These are phyloP conservation scores for Tricharina praecox DNA, from an alignment of 495 filamentous ascomycete genomes.

Conservation along the genomic window DNA sequence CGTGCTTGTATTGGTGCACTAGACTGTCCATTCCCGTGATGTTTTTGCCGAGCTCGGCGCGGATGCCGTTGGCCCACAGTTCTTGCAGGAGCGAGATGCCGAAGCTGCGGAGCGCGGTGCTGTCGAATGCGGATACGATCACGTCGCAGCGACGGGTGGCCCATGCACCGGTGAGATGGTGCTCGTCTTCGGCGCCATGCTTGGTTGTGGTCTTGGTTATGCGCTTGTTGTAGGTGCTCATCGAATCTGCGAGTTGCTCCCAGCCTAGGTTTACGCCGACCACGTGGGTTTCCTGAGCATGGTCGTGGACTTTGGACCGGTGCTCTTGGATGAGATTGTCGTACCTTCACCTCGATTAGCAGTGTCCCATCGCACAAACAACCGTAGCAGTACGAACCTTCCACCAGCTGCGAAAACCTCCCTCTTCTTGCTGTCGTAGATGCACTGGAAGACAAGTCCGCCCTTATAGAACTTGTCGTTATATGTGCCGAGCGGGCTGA, in stretches of 20 bases:
- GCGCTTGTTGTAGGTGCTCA: conserved; percentile 35
- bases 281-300: conserved; percentile 43
- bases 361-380: no score
- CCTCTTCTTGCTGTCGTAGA: conserved; percentile 68
- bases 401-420: conserved; percentile 90
- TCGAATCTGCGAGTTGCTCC: conserved; percentile 53
- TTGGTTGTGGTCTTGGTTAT: conserved; percentile 4
- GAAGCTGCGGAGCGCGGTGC: conserved; percentile 52
- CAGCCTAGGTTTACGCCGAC: conserved; percentile 88
- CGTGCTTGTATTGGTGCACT: conserved; percentile 48
- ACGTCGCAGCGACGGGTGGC: conserved; percentile 54
- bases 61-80: conserved; percentile 70
- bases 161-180: conserved; percentile 24
- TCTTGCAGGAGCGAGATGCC: conserved; percentile 59
- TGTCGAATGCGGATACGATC: conserved; percentile 71
- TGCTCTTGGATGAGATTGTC: conserved; percentile 66
- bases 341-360: no score
- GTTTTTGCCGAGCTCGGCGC: conserved; percentile 73
- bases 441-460: conserved; percentile 76
- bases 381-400: no score
- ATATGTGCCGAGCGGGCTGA: conserved; percentile 70
- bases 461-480: conserved; percentile 87
- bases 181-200: conserved; percentile 16
- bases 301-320: conserved; percentile 38
- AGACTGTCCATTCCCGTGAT: conserved; percentile 59